phyloP scores from a whole-genome alignment of 2,329 filamentous ascomycete genomes.

The Diplodia intermedia region DNA sequence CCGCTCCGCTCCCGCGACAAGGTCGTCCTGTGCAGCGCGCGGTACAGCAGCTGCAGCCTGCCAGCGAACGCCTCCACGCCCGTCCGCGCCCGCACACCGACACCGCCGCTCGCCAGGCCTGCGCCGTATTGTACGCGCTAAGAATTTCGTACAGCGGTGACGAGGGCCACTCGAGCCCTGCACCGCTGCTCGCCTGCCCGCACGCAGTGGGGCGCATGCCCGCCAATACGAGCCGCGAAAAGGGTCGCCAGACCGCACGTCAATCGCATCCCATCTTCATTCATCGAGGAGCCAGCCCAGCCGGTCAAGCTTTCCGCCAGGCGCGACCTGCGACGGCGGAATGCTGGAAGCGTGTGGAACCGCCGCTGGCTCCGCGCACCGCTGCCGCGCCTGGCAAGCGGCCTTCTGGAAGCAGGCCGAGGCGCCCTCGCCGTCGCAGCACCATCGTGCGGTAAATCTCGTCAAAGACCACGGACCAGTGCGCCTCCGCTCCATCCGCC shows the following conservation, averaged over 20 bases:
- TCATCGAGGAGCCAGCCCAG: not conserved
- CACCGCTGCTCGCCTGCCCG: slow-evolving; percentile 24
- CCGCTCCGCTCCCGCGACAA: slow-evolving; percentile 28
- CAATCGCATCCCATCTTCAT: slow-evolving; percentile 18
- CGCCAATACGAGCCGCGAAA: slow-evolving; percentile 25
- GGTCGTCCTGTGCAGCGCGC: slow-evolving; percentile 21
- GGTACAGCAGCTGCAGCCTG: slow-evolving; percentile 24
- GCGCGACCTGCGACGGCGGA: slow-evolving; percentile 16
- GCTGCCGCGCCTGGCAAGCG: slow-evolving; percentile 10
- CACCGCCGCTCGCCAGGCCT: slow-evolving; percentile 12
- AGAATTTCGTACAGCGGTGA: slow-evolving; percentile 25
- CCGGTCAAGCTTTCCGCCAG: slow-evolving; percentile 27
- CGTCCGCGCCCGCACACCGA: slow-evolving; percentile 10
- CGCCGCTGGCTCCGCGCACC: not conserved
- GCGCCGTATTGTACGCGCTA: slow-evolving; percentile 20
- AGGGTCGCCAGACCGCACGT: slow-evolving; percentile 26
- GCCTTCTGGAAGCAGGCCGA: slow-evolving; percentile 16
- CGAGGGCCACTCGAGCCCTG: slow-evolving; percentile 21
- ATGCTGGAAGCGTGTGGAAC: slow-evolving; percentile 25
- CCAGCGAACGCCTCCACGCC: slow-evolving; percentile 25
- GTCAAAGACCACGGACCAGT: slow-evolving; percentile 11
- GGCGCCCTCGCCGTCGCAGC: slow-evolving; percentile 7
- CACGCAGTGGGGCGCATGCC: slow-evolving; percentile 26
- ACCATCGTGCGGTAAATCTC: slow-evolving; percentile 17
- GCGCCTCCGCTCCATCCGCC: slow-evolving; percentile 11